phyloP scores from a whole-genome alignment of 176 grass and related monocot genomes.

The Ensete glaucum region DNA sequence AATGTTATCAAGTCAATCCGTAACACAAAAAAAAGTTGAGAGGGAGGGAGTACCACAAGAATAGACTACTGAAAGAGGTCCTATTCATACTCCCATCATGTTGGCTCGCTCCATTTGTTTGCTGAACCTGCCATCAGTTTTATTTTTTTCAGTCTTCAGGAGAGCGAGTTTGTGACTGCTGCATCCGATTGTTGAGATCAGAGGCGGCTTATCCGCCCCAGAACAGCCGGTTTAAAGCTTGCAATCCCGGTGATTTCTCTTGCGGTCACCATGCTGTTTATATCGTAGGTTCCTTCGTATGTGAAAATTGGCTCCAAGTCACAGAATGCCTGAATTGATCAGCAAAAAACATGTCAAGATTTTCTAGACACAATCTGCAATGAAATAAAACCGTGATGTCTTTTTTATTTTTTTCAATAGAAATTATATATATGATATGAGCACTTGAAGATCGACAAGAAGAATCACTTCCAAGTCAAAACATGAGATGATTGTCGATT shows the following conservation, averaged over 20 bases:
- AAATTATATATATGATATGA: no score
- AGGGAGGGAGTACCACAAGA: neutral
- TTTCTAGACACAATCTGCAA: neutral
- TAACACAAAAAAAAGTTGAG: neutral
- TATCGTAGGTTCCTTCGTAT: constrained; percentile 66
- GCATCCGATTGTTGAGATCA: constrained; percentile 14
- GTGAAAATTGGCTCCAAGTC: constrained; percentile 80
- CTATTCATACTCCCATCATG: neutral
- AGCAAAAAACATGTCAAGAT: constrained; percentile 7
- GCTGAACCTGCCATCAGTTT: neutral
- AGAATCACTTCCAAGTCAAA: no score
- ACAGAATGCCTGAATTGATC: constrained; percentile 52
- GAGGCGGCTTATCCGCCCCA: constrained; percentile 40
- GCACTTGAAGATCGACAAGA: no score
- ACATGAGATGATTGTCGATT: no score
- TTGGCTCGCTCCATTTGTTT: neutral
- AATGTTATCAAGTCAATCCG: no score
- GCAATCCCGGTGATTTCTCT: constrained; percentile 75
- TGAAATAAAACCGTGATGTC: no score
- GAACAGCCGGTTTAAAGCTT: constrained; percentile 62
- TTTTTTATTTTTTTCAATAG: no score
- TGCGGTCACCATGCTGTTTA: constrained; percentile 62
- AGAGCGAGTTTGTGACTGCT: neutral
- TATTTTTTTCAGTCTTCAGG: neutral
- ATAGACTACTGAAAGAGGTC: no score